Conservation (phyloP, 176 grass and related monocot species). For the Calamus simplicifolius region DNA sequence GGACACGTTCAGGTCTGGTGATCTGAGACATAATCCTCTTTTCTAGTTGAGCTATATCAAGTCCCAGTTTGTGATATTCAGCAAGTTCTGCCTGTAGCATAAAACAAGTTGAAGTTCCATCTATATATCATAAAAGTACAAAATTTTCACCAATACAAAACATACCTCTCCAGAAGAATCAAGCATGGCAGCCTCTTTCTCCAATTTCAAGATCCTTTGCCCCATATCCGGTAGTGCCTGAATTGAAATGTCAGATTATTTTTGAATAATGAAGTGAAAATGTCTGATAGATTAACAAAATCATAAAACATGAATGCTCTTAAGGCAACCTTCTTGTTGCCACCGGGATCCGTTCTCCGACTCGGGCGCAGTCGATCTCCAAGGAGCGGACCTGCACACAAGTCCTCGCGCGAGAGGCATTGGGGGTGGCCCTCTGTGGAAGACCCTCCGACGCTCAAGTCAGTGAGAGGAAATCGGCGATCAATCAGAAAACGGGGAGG, state of each 20-base stretch:
- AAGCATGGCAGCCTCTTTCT: constrained; percentile 75
- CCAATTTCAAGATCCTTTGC: constrained; percentile 74
- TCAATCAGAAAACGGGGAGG: no score
- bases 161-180: constrained; percentile 85
- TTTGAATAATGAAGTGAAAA: constrained; percentile 7
- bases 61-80: constrained; percentile 87
- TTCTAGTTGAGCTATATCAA: constrained; percentile 91
- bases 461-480: no score
- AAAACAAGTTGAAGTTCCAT: no score
- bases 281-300: constrained; percentile 19
- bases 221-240: constrained; percentile 81
- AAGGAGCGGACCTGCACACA: no score
- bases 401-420: no score
- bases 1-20: constrained; percentile 79
- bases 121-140: no score
- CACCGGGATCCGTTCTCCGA: no score
- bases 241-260: constrained; percentile 27
- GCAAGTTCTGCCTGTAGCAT: constrained; percentile 52
- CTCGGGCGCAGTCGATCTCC: no score
- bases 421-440: no score
- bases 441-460: no score
- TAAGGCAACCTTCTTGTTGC: constrained; percentile 77
- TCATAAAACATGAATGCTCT: constrained; percentile 11
- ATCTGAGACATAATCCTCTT: constrained; percentile 96
- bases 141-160: neutral